Conservation (phyloP, 83 land plant species). For the Larix sibirica region DNA sequence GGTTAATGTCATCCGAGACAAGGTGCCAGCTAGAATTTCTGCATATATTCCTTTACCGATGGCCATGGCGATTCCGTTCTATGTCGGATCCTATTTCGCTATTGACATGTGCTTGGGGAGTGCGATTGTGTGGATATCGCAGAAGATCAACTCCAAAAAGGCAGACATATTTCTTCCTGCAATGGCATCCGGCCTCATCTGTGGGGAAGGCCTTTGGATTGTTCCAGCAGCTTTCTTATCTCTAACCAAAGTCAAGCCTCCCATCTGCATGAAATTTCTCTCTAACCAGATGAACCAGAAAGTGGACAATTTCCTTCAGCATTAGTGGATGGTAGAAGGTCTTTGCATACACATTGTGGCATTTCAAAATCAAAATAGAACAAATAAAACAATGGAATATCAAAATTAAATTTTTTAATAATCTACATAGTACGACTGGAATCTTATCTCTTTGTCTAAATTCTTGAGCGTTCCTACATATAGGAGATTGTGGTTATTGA, state of each 20-base stretch:
- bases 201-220: conserved; percentile 53
- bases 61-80: conserved; percentile 59
- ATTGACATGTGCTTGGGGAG: conserved; percentile 52
- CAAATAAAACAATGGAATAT: background rate
- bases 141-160: conserved; percentile 25
- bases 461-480: too few relatives aligned
- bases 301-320: too few relatives aligned
- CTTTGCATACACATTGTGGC: too few relatives aligned
- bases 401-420: too few relatives aligned
- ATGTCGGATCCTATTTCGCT: conserved; percentile 38
- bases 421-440: too few relatives aligned
- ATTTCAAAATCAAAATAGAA: too few relatives aligned
- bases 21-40: too few relatives aligned
- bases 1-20: too few relatives aligned
- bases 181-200: conserved; percentile 50
- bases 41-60: conserved; percentile 38
- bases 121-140: conserved; percentile 34
- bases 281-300: background rate
- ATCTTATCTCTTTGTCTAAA: too few relatives aligned
- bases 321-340: too few relatives aligned
- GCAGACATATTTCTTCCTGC: conserved; percentile 41
- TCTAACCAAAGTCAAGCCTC: conserved; percentile 46
- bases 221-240: conserved; percentile 55
- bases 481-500: too few relatives aligned
- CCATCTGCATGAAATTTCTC: conserved; percentile 60